These are phyloP conservation scores for Plasmodium billcollinsi DNA, from an alignment of 169 alveolate genomes.

Conservation along the genomic window DNA sequence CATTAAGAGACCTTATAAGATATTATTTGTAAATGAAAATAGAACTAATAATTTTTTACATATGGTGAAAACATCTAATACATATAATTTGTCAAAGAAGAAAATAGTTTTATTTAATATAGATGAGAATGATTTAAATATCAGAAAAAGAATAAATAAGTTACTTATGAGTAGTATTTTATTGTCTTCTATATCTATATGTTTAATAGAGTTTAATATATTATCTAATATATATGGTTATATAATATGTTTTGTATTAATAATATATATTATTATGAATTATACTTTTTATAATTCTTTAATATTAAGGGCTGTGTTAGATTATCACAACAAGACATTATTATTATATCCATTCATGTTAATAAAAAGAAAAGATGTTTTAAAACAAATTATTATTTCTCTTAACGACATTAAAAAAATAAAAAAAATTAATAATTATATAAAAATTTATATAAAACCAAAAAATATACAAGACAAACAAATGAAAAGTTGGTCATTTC, in stretches of 20 bases:
- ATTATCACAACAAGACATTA: constrained; percentile 24
- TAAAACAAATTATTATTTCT: constrained; percentile 61
- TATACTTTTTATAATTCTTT: constrained; percentile 22
- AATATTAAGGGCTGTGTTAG: constrained; percentile 70
- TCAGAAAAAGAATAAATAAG: constrained; percentile 21
- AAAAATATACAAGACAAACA: not conserved
- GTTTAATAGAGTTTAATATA: constrained; percentile 37
- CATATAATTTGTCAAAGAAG: not conserved
- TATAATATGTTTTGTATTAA: constrained; percentile 2
- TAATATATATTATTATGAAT: constrained; percentile 7
- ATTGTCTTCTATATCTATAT: constrained; percentile 36
- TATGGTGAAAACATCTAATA: not conserved
- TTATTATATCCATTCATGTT: constrained; percentile 48
- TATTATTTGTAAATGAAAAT: constrained; percentile 7
- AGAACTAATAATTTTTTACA: constrained; percentile 4
- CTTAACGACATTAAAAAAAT: constrained; percentile 39
- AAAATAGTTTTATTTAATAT: constrained; percentile 40
- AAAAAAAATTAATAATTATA: constrained; percentile 18
- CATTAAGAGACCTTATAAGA: not conserved
- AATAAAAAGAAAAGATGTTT: constrained; percentile 4
- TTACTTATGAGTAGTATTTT: constrained; percentile 23
- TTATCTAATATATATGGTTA: constrained; percentile 21
- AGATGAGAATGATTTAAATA: constrained; percentile 8
- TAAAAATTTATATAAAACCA: constrained; percentile 28
- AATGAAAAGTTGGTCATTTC: not conserved